Base-by-base conservation (phyloP, 164 flowering plant genomes). In the Annona squamosa region DNA sequence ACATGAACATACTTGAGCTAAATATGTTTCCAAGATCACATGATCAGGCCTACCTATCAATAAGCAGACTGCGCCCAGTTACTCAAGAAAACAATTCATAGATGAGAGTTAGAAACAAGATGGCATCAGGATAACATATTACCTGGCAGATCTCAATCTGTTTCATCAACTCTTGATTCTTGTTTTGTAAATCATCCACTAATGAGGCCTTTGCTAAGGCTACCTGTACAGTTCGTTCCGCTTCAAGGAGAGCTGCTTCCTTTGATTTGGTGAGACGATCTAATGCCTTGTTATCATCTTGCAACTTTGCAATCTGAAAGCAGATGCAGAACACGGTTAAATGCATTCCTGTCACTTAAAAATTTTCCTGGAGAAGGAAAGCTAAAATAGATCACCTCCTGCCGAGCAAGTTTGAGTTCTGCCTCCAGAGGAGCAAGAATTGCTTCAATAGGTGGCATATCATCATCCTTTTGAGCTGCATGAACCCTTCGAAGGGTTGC, bases 391-490 rank as follows among this genome's bases (percentile, higher is more conserved):
- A 47, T 73, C 13, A 89, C 94, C 91, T 90, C 94, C 71, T 63
- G 75, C 74, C 87, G 74, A 16, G 90, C 85, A 48, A 90, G 84
- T 80, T 85, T 88, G 26, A 90, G 85, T 85, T 90, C 94, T 75
- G 94, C 94, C 81, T 90, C 94, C 78, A 90, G 75, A 17, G 94
- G 94, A 63, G 94, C 80, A 43, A 90, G 83, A 69, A 90, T 90
- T 42, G 94, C 94, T 78, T 90, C 94, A 81, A 90, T 90, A 1
- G 94, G 94, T 47, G 94, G 94, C 94, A 90, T 87, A 47, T 90
- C 91, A 77, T 90, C 94, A 75, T 90, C 94, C 74, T 88, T 90
- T 59, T 90, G 94, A 6, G 94, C 94, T 61, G 88, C 94, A 80
- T 90, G 94, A 3, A 90, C 94, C 74, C 94, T 86, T 72, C 94